phyloP scores from a whole-genome alignment of 148 eudicot species.

The Suaeda aralocaspica region DNA sequence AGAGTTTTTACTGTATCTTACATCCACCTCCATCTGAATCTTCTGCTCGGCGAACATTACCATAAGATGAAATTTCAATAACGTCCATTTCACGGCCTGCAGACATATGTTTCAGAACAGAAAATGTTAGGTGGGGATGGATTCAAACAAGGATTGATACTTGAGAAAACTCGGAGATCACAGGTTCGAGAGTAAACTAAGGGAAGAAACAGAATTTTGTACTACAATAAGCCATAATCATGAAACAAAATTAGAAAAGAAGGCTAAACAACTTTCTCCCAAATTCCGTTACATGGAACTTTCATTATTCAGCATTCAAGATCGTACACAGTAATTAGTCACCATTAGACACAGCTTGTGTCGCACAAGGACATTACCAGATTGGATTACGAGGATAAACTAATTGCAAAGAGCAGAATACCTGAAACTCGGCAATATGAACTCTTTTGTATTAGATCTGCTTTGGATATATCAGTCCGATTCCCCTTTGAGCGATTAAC shows the following conservation, averaged over 20 bases:
- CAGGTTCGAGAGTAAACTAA: too few species aligned
- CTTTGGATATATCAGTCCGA: conserved; percentile 73
- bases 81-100: conserved; percentile 95
- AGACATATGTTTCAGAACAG: not conserved
- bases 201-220: too few species aligned
- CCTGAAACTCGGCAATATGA: conserved; percentile 95
- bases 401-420: conserved; percentile 13
- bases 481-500: conserved; percentile 93
- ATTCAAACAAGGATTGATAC: too few species aligned
- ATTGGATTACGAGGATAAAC: not conserved
- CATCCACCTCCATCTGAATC: conserved; percentile 94
- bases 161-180: too few species aligned
- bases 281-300: not conserved
- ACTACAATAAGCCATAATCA: too few species aligned
- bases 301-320: not conserved
- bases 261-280: not conserved
- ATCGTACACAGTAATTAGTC: too few species aligned
- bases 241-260: not conserved
- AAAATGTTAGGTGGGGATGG: too few species aligned
- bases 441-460: conserved; percentile 80
- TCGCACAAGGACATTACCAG: too few species aligned
- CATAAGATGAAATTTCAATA: conserved; percentile 72
- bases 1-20: conserved; percentile 52
- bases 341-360: not conserved
- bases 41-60: conserved; percentile 77